Evolutionary conservation across 2,329 filamentous ascomycete species (phyloP), one percentile per base, ranked within the genome.

Genomic region (Tolypocladium sp.): DNA sequence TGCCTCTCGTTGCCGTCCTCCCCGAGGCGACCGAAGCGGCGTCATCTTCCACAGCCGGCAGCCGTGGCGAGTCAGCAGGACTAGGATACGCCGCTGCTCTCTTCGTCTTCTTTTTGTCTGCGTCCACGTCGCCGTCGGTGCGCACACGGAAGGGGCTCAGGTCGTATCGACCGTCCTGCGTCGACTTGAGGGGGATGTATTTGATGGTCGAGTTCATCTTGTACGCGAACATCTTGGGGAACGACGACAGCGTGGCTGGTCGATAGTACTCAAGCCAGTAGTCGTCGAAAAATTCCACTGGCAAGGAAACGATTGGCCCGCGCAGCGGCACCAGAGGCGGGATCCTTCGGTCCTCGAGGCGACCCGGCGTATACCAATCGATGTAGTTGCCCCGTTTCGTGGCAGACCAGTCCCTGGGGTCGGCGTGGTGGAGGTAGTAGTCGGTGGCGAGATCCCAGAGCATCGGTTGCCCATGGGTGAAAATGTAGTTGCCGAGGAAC

Each of bases 231-330:
- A 97, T 89, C 70, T 97, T 99, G 17, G 87, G 83, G 64, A 97
- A 91, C 0, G 91, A 94, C 0, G 94, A 96, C 1, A 97, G 76
- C 0, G 90, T 90, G 9, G 90, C 82, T 0, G 94, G 94, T 17
- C 92, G 86, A 70, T 99, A 99, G 72, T 97, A 97, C 71, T 99
- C 94, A 9, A 94, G 79, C 94, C 94, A 99, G 73, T 96, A 99
- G 72, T 97, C 92, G 69, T 97, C 93, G 61, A 91, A 91, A 61
- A 82, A 85, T 4, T 80, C 76, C 3, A 89, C 74, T 8, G 77
- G 77, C 62, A 78, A 80, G 35, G 71, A 70, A 15, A 65, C 64
- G 9, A 70, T 64, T 27, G 76, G 71, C 41, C 73, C 70, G 4
- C 74, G 74, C 42, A 71, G 66, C 61, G 66, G 71, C 8, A 74